Evolutionary conservation across 805 yeast species (phyloP), one percentile per base, ranked within the genome.

Genomic region (Cyberlindnera maritima): DNA sequence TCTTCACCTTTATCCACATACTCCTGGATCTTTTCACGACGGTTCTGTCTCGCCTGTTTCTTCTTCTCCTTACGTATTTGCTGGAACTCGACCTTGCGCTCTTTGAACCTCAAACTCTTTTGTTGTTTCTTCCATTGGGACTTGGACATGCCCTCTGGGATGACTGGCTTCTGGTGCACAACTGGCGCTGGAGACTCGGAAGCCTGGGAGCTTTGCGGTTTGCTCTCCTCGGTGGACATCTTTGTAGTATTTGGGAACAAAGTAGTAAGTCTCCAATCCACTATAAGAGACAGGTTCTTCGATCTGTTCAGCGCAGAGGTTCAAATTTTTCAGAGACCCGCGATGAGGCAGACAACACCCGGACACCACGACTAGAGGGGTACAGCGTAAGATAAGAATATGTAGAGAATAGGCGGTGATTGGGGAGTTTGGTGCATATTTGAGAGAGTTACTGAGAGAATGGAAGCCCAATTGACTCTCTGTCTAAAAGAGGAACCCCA

Each of bases 91-190:
- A 76, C 88, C 60, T 86, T 83, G 36, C 75, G 74, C 40, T 76
- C 84, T 39, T 81, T 89, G 75, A 85, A 81, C 50, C 70, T 69
- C 56, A 75, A 70, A 50, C 65, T 73, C 56, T 76, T 81, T 58
- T 83, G 79, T 49, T 76, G 72, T 57, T 82, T 82, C 65, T 92
- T 92, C 86, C 89, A 92, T 48, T 86, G 91, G 14, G 78, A 76
- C 60, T 86, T 88, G 26, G 95, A 82, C 87, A 92, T 84, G 5
- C 96, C 97, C 48, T 81, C 90, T 2, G 97, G 97, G 9, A 82
- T 72, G 0, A 49, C 62, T 11, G 62, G 59, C 48, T 44, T 60
- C 17, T 39, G 33, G 18, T 39, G 41, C 15, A 39, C 34, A 2
- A 26, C 23, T 7, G 39, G 18, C 10, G 8, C 40, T 8, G 40